Evolutionary conservation across 2,329 filamentous ascomycete species (phyloP), one percentile per base, ranked within the genome.

Genomic region (Rhinocladiella similis): DNA sequence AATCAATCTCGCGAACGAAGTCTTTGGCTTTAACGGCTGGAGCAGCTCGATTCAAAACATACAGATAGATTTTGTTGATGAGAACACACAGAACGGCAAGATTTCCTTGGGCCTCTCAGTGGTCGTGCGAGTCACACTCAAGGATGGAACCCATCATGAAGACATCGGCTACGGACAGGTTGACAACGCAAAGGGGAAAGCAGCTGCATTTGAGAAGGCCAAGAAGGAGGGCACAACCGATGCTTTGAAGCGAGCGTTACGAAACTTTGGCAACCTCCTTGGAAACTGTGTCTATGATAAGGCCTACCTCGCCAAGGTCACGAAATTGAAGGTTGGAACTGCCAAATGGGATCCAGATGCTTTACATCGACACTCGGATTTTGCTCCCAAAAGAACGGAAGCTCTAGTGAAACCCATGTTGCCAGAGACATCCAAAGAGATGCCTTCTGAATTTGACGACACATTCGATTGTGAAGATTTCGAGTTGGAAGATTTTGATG

Each of bases 241-340:
- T 74, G 94, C 86, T 1, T 71, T 99, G 69, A 99, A 99, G 75
- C 83, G 94, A 63, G 85, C 94, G 1, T 71, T 99, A 67, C 83
- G 93, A 57, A 97, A 86, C 62, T 99, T 99, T 73, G 94, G 94
- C 57, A 97, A 97, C 67, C 88, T 97, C 14, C 79, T 99, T 53
- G 94, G 94, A n/a, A 99, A 97, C 70, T 99, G 94, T 77, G 86
- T 99, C 57, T 97, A 99, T 74, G 94, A 99, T 76, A 96, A 97
- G 73, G 87, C 93, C 59, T 99, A 96, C 70, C 79, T 99, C 54
- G 82, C 86, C 50, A 92, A 91, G 70, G 89, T 97, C n/a, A 89
- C 87, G 50, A 96, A 91, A 75, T 80, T 99, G 68, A 97, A 96
- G 78, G 83, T 86, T 14, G 80, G 83, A 54, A 89, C 90, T 3